Evolutionary conservation across 2,329 filamentous ascomycete species (phyloP).

Genomic region (Purpureocillium takamizusanense): DNA sequence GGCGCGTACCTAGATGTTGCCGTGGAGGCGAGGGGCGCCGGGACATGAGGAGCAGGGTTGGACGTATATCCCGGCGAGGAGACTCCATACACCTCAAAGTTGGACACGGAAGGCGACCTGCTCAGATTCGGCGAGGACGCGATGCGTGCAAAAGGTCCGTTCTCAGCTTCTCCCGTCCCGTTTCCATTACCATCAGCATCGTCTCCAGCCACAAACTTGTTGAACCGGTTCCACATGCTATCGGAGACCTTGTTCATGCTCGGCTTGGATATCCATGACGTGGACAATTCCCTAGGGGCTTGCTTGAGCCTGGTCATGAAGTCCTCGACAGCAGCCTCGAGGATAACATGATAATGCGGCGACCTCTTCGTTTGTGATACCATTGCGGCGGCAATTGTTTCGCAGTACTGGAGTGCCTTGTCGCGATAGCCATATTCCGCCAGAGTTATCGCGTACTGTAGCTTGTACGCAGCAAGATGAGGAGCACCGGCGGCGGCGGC

Average conservation of each 20-base stretch:
- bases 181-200: slow-evolving; percentile 73
- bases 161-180: slow-evolving; percentile 50
- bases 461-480: slow-evolving; percentile 83
- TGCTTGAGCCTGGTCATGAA: slow-evolving; percentile 75
- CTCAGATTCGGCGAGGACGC: slow-evolving; percentile 67
- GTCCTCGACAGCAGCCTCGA: slow-evolving; percentile 74
- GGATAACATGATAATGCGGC: slow-evolving; percentile 70
- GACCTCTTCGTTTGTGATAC: slow-evolving; percentile 75
- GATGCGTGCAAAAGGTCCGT: slow-evolving; percentile 76
- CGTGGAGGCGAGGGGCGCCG: slow-evolving; percentile 19
- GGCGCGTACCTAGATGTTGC: slow-evolving; percentile 30
- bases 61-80: slow-evolving; percentile 21
- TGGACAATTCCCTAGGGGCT: slow-evolving; percentile 70
- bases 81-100: slow-evolving; percentile 67
- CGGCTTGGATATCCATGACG: slow-evolving; percentile 88
- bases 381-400: slow-evolving; percentile 67
- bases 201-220: slow-evolving; percentile 90
- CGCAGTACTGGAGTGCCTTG: slow-evolving; percentile 87
- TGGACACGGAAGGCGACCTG: slow-evolving; percentile 59
- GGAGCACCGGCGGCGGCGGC: slow-evolving; percentile 53
- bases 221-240: slow-evolving; percentile 85
- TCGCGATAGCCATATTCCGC: slow-evolving; percentile 75
- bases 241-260: slow-evolving; percentile 94
- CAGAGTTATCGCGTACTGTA: slow-evolving; percentile 75
- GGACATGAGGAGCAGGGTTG: slow-evolving; percentile 15